Base-by-base conservation (phyloP, 164 flowering plant genomes). In the Chimonanthus salicifolius region DNA sequence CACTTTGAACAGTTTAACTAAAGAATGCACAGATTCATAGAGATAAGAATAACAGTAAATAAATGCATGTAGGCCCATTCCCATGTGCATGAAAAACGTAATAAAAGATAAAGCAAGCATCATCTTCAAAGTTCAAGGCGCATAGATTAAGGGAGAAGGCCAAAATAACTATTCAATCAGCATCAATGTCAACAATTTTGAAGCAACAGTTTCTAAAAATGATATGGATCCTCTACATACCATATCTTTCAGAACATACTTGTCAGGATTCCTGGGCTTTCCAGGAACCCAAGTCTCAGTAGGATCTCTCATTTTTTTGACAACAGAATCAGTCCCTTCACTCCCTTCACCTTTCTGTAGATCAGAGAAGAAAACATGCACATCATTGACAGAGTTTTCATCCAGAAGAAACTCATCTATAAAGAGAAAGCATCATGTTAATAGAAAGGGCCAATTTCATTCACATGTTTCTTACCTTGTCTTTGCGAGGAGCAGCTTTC, bases 201-300 rank as follows among this genome's bases (percentile, higher is more conserved):
- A 54, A 54, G n/a, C 4, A 6, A 54, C 16, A 54, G 11, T 10
- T 20, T 63, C 44, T n/a, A 8, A 8, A 58, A 63, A 2, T 60
- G 47, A 9, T 2, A 21, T 6, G 20, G 45, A 62, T 48, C 7
- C 2, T 60, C 58, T 47, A 58, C 4, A 45, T 88, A 92, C 99
- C 99, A 90, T 97, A 77, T 95, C 99, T 82, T 90, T 92, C 69
- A 95, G 77, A 48, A 87, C 73, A 79, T 95, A 95, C 20, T 85
- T 47, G 51, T 95, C 98, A 58, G 92, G 97, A 76, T 95, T 95
- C 73, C 99, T 84, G 18, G 84, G 64, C 71, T 80, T 82, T 78
- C 99, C 99, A 16, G 99, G 97, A 15, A 68, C 76, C 99, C 98
- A 95, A 6, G 46, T 69, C 45, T 87, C 92, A 74, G 67, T 6